A percentile compares a stretch with the other conserved stretches of the same genome.
These are phyloP conservation scores for Marasmius oreades DNA, from an alignment of 1,284 basidiomycete species.

Conservation along the genomic window DNA sequence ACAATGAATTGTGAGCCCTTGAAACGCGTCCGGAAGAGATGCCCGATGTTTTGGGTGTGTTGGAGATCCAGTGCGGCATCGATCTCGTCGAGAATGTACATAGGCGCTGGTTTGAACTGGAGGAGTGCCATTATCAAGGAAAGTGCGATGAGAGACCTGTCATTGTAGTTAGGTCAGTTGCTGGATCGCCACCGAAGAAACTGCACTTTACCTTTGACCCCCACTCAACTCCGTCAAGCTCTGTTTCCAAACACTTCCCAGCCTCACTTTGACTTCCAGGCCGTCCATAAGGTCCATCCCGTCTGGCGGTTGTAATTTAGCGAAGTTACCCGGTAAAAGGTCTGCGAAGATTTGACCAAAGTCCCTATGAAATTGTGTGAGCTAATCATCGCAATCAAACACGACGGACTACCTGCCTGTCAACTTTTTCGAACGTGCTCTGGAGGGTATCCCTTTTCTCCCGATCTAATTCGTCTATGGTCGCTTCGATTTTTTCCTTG, in stretches of 20 bases:
- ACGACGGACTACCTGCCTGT: conserved; percentile 52
- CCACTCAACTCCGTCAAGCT: conserved; percentile 96
- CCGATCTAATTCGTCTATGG: conserved; percentile 89
- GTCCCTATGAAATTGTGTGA: conserved; percentile 51
- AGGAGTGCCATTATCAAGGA: conserved; percentile 97
- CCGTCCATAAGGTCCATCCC: conserved; percentile 92
- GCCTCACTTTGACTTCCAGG: conserved; percentile 93
- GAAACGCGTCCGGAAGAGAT: conserved; percentile 95
- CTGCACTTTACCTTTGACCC: conserved; percentile 78
- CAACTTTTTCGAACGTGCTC: conserved; percentile 96
- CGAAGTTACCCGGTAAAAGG: conserved; percentile 94
- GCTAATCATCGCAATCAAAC: background rate
- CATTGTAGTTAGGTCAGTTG: background rate
- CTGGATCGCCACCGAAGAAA: conserved; percentile 2
- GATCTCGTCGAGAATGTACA: conserved; percentile 99
- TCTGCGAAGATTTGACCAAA: conserved; percentile 98
- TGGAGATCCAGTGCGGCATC: conserved; percentile 95
- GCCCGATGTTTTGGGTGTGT: conserved; percentile 96
- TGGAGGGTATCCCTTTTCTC: conserved; percentile 93
- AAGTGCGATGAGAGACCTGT: conserved; percentile 91
- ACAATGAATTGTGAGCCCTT: conserved; percentile 98
- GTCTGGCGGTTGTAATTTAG: conserved; percentile 92
- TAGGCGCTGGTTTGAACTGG: conserved; percentile 99
- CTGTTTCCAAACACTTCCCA: conserved; percentile 97
- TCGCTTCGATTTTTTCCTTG: conserved; percentile 94